Percentiles rank a stretch among this genome's conserved stretches.
Conservation (phyloP, 2,329 filamentous ascomycete species). For the Emmonsiellopsis sp. region DNA sequence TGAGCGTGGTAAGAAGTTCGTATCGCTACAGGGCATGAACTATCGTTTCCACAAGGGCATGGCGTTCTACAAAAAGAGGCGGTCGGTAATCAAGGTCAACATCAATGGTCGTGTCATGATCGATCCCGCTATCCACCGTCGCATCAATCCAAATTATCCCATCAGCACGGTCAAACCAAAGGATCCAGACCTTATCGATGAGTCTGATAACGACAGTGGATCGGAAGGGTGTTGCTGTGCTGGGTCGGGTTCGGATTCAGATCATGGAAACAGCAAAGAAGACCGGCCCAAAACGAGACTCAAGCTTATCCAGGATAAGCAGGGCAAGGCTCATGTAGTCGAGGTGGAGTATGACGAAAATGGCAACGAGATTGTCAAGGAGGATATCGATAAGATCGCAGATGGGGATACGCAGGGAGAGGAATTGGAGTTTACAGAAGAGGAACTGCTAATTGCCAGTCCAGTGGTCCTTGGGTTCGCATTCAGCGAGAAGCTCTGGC, state of each 20-base stretch:
- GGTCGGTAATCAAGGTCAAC: constrained; percentile 65
- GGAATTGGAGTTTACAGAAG: constrained; percentile 59
- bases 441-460: constrained; percentile 75
- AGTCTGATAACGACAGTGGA: constrained; percentile 30
- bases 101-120: constrained; percentile 85
- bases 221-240: constrained; percentile 33
- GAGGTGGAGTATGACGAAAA: constrained; percentile 48
- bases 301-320: constrained; percentile 47
- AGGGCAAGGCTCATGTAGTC: constrained; percentile 44
- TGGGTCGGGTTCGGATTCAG: constrained; percentile 20
- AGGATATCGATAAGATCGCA: constrained; percentile 50
- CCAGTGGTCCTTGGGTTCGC: constrained; percentile 80
- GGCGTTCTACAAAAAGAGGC: constrained; percentile 76
- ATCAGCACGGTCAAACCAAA: constrained; percentile 66
- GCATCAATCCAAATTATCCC: constrained; percentile 78
- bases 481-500: constrained; percentile 82
- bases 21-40: constrained; percentile 69
- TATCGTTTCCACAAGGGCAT: constrained; percentile 77
- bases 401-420: constrained; percentile 23
- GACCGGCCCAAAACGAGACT: constrained; percentile 34
- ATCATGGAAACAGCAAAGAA: constrained; percentile 29
- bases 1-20: constrained; percentile 76
- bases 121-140: constrained; percentile 70
- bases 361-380: constrained; percentile 45
- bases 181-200: constrained; percentile 53